phyloP scores from a whole-genome alignment of 192 early-diverging fungal species.

The Coemansia sp. region DNA sequence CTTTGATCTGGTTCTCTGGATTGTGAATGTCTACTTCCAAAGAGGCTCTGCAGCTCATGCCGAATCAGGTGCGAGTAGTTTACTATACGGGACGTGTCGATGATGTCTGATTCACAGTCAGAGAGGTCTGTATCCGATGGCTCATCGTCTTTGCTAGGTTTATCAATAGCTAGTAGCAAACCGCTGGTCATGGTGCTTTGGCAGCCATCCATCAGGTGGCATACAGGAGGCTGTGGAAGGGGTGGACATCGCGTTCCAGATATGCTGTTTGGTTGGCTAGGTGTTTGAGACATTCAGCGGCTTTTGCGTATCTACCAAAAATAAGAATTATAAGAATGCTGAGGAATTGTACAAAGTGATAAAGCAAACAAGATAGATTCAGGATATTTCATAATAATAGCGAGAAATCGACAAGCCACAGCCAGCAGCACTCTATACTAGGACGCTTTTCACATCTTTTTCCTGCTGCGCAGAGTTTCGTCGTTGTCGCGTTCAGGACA shows the following conservation, averaged over 20 bases:
- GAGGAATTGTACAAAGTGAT: not conserved
- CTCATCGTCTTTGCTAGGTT: not conserved
- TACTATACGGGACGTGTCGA: conserved; percentile 26
- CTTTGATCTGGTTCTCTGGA: not conserved
- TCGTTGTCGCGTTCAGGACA: not conserved
- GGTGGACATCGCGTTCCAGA: not conserved
- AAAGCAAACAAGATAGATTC: not conserved
- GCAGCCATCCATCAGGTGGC: not conserved
- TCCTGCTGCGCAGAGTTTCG: not conserved
- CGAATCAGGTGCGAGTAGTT: conserved; percentile 16
- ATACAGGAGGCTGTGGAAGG: not conserved
- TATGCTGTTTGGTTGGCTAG: not conserved
- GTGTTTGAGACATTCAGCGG: not conserved
- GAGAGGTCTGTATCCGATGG: conserved; percentile 1
- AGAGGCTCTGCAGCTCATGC: not conserved
- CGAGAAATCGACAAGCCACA: not conserved
- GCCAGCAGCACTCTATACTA: no score
- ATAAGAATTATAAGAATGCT: not conserved
- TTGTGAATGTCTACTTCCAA: not conserved
- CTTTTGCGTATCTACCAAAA: not conserved
- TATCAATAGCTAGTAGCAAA: not conserved
- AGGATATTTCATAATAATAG: not conserved
- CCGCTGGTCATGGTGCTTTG: not conserved
- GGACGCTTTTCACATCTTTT: no score
- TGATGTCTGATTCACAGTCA: conserved; percentile 16